Percentiles rank a stretch among this genome's conserved stretches.
Conservation (phyloP, 1,284 basidiomycete species). For the Ustilago nuda region DNA sequence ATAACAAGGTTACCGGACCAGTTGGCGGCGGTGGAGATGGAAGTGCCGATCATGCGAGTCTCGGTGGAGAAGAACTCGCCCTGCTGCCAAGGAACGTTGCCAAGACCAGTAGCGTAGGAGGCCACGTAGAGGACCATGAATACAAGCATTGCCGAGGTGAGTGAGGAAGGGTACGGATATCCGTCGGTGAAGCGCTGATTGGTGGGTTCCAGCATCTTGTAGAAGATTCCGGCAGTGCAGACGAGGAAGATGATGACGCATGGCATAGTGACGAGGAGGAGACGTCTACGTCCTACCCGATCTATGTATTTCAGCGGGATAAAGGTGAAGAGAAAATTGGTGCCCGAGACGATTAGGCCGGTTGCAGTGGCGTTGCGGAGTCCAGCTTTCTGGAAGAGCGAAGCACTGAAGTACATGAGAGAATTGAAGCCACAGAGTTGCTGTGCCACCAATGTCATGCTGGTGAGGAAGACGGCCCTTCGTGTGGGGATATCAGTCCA, state of each 20-base stretch:
- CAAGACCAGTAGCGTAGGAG: constrained; percentile 76
- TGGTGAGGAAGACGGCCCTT: constrained; percentile 43
- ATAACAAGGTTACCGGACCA: constrained; percentile 84
- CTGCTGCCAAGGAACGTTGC: constrained; percentile 88
- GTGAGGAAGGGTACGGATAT: constrained; percentile 75
- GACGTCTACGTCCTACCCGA: constrained; percentile 79
- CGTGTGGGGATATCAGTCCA: constrained; percentile 48
- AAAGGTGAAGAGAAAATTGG: constrained; percentile 80
- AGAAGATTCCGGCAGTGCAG: constrained; percentile 80
- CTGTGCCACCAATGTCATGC: constrained; percentile 48
- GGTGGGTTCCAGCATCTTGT: constrained; percentile 78
- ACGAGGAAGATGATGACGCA: constrained; percentile 81
- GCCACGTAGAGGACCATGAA: constrained; percentile 86
- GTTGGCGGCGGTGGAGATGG: constrained; percentile 82
- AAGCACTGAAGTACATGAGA: constrained; percentile 69
- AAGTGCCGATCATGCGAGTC: constrained; percentile 79
- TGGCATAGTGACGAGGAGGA: constrained; percentile 81
- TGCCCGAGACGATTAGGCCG: constrained; percentile 66
- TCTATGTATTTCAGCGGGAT: constrained; percentile 81
- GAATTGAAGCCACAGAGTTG: constrained; percentile 71
- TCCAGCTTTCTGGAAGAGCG: constrained; percentile 68
- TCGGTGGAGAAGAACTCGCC: constrained; percentile 79
- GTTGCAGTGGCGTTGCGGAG: constrained; percentile 68
- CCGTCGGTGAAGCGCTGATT: constrained; percentile 77
- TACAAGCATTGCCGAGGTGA: constrained; percentile 78